Percentiles rank a stretch among this genome's conserved stretches.
These are phyloP conservation scores for Aspergillus nanangensis DNA, from an alignment of 495 filamentous ascomycete species.

Conservation along the genomic window DNA sequence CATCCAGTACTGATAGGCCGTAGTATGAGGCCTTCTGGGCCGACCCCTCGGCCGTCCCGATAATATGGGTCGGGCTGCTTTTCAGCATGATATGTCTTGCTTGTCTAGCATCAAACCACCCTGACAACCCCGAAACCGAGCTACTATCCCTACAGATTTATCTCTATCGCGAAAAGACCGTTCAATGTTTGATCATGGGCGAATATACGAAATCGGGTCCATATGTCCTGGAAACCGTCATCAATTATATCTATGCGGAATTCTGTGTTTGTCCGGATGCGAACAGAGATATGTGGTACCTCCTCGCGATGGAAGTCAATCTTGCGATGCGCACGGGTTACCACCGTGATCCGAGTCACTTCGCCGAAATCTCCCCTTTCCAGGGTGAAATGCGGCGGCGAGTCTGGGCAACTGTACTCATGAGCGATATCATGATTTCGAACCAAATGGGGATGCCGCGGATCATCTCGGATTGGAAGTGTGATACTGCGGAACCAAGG, in stretches of 20 bases:
- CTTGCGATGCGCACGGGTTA: conserved; percentile 29
- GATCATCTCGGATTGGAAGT: conserved; percentile 22
- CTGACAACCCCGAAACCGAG: conserved; percentile 9
- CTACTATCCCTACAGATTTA: conserved; percentile 13
- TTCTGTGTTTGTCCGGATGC: conserved; percentile 13
- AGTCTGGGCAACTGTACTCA: conserved; percentile 18
- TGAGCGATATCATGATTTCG: conserved; percentile 24
- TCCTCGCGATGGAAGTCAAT: conserved; percentile 20
- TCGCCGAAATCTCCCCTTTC: conserved; percentile 20
- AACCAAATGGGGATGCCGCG: conserved; percentile 27
- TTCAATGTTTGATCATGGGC: conserved; percentile 26
- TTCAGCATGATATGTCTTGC: conserved; percentile 28
- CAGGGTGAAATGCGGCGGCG: conserved; percentile 29
- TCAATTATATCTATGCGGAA: conserved; percentile 21
- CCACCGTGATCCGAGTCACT: conserved; percentile 23
- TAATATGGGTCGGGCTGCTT: conserved; percentile 27
- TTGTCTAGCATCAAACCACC: conserved; percentile 2
- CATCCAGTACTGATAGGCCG: not conserved
- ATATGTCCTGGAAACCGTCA: conserved; percentile 24
- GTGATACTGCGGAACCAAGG: conserved; percentile 26
- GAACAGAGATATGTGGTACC: conserved; percentile 15
- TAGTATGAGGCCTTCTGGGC: conserved; percentile 33
- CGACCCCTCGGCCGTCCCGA: conserved; percentile 11
- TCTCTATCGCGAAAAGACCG: conserved; percentile 20
- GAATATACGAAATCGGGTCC: conserved; percentile 22